Evolutionary conservation across 2,329 filamentous ascomycete species (phyloP).

Genomic region (Talaromyces sp.): DNA sequence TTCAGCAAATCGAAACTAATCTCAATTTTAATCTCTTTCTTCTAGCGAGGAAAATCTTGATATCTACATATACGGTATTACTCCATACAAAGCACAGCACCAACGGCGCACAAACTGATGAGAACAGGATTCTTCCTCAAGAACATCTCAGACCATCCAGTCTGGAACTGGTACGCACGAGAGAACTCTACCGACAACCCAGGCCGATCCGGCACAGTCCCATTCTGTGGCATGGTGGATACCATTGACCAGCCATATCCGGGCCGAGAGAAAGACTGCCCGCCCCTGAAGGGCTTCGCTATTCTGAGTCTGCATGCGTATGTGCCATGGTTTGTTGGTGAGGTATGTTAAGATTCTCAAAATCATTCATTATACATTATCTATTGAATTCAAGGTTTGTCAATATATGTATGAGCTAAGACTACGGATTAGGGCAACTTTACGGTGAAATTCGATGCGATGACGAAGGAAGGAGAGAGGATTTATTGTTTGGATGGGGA

Average conservation of each 20-base stretch:
- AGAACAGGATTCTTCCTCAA: neutral
- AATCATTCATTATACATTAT: neutral
- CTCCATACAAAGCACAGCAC: too few species aligned
- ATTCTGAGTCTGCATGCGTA: neutral
- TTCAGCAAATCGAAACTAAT: too few species aligned
- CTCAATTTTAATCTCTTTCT: neutral
- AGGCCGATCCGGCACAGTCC: neutral
- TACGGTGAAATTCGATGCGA: neutral
- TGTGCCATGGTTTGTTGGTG: neutral
- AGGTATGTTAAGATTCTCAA: neutral
- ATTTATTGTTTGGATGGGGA: neutral
- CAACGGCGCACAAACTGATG: too few species aligned
- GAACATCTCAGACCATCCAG: neutral
- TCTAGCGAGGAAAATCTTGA: neutral
- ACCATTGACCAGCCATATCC: neutral
- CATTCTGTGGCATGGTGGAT: neutral
- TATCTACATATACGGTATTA: neutral
- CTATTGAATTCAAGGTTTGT: too few species aligned
- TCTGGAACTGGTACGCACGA: neutral
- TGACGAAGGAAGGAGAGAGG: neutral
- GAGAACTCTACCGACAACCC: neutral
- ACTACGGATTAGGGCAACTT: neutral
- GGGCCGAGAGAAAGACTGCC: neutral
- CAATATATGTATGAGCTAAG: too few species aligned
- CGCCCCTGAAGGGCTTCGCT: neutral